These are phyloP conservation scores for Rhypophila decipiens DNA, from an alignment of 495 filamentous ascomycete genomes.

Conservation along the genomic window DNA sequence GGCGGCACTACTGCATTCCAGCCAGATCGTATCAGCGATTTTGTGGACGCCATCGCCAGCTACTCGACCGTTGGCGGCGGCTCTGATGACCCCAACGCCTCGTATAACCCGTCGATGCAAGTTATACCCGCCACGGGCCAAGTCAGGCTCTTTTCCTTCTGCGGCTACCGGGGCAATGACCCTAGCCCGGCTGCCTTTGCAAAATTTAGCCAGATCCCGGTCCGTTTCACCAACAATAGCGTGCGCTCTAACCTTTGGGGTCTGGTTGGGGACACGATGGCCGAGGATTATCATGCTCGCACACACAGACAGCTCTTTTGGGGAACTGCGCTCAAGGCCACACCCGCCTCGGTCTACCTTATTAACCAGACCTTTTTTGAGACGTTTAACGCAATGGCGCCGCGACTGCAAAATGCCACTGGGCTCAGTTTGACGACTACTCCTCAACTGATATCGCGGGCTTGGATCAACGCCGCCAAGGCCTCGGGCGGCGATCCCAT, in stretches of 20 bases:
- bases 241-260: not conserved
- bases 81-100: not conserved
- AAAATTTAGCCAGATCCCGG: not conserved
- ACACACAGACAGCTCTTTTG: not conserved
- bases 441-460: not conserved
- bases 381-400: not conserved
- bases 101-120: not conserved
- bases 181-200: not conserved
- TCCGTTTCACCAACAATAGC: not conserved
- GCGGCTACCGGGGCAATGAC: not conserved
- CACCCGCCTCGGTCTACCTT: not conserved
- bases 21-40: not conserved
- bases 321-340: not conserved
- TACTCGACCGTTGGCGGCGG: not conserved
- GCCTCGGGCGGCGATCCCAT: not conserved
- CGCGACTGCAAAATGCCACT: not conserved
- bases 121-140: not conserved
- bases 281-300: not conserved
- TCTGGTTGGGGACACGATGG: not conserved
- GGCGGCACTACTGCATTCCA: conserved; percentile 48
- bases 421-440: not conserved
- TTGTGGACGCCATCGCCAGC: not conserved
- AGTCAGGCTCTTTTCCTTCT: not conserved
- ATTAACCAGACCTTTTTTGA: not conserved
- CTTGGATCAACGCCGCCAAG: not conserved